Evolutionary conservation across 2,329 filamentous ascomycete genomes (phyloP).

Genomic region (Colletotrichum sp.): DNA sequence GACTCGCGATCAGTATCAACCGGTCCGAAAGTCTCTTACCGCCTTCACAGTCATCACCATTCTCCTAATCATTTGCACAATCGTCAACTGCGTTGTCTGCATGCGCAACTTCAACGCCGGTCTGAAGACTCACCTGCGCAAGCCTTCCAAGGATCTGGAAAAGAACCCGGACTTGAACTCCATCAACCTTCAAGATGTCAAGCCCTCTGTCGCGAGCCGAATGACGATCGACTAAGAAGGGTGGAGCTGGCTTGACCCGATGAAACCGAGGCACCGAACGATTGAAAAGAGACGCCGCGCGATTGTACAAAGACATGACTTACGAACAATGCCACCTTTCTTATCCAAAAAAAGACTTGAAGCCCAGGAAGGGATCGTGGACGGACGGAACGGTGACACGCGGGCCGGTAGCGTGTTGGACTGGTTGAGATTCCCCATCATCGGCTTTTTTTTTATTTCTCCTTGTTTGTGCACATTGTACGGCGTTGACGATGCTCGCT

Average conservation of each 20-base stretch:
- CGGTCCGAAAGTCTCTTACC: conserved; percentile 85
- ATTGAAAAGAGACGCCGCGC: conserved; percentile 12
- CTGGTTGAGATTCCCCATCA: conserved; percentile 22
- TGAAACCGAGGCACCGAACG: conserved; percentile 11
- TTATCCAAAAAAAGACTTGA: conserved; percentile 1
- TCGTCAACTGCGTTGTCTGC: conserved; percentile 85
- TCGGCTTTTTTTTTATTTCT: conserved; percentile 17
- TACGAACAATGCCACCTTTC: conserved; percentile 21
- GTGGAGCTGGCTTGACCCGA: conserved; percentile 12
- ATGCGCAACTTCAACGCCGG: conserved; percentile 90
- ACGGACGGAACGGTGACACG: conserved; percentile 13
- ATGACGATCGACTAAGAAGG: conserved; percentile 64
- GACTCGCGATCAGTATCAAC: conserved; percentile 67
- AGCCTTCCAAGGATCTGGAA: conserved; percentile 47
- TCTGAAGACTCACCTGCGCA: conserved; percentile 83
- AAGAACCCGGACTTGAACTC: conserved; percentile 64
- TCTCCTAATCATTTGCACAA: conserved; percentile 85
- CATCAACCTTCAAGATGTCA: conserved; percentile 62
- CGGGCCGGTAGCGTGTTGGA: conserved; percentile 20
- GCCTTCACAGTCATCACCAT: conserved; percentile 95
- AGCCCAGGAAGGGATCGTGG: conserved; percentile 3
- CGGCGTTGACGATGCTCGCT: conserved; percentile 14
- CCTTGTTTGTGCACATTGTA: conserved; percentile 15
- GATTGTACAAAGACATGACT: conserved; percentile 25
- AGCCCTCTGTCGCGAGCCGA: conserved; percentile 57